A percentile compares a stretch with the other conserved stretches of the same genome.
Conservation (phyloP, 768 basidiomycete genomes). For the Boletus insuetus region DNA sequence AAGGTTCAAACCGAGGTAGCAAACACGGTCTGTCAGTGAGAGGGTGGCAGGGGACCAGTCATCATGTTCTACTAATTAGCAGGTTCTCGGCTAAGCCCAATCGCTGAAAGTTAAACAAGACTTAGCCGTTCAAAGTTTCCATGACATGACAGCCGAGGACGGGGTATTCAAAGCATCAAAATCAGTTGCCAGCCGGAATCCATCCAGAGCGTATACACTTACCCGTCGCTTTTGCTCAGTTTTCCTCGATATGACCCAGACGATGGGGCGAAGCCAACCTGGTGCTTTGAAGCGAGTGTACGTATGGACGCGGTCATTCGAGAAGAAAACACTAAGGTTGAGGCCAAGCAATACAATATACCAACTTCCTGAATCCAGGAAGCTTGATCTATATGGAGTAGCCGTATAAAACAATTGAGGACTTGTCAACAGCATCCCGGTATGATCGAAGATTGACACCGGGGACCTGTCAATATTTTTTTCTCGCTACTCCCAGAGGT, state of each 20-base stretch:
- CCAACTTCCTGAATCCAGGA: background rate
- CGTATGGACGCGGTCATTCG: background rate
- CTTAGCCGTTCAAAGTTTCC: conserved; percentile 17
- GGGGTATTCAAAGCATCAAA: background rate
- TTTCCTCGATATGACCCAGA: background rate
- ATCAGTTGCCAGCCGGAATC: conserved; percentile 3
- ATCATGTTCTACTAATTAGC: background rate
- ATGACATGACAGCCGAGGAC: background rate
- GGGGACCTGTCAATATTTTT: conserved; percentile 8
- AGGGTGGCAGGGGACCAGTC: background rate
- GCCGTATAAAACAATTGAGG: background rate
- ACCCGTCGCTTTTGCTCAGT: conserved; percentile 4
- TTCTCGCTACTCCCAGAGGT: background rate
- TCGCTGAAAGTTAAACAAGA: background rate
- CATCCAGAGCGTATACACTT: background rate
- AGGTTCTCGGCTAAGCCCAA: background rate
- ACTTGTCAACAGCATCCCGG: background rate
- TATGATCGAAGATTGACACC: background rate
- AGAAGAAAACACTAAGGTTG: background rate
- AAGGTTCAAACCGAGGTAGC: background rate
- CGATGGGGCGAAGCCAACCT: background rate
- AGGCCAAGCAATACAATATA: background rate
- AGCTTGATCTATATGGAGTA: background rate
- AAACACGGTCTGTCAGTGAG: background rate
- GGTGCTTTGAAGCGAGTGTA: background rate